phyloP scores from a whole-genome alignment of 179 eudicot genomes.

The Monotropa hypopitys region DNA sequence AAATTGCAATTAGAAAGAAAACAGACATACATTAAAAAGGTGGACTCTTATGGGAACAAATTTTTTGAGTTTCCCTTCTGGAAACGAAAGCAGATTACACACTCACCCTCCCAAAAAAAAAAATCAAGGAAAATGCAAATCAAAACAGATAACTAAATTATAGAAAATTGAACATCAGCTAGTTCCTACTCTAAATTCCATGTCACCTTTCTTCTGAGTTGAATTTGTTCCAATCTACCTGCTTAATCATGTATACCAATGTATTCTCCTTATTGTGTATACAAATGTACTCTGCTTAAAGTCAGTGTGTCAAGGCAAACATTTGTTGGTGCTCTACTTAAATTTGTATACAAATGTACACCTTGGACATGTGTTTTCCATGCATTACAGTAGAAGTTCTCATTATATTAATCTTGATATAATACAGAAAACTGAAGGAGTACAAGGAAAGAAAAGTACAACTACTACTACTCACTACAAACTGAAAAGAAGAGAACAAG shows the following conservation, averaged over 20 bases:
- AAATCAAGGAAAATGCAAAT: background rate
- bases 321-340: background rate
- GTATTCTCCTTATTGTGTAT: too few relatives aligned
- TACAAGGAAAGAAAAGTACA: too few relatives aligned
- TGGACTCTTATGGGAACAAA: too few relatives aligned
- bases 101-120: background rate
- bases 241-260: background rate
- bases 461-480: too few relatives aligned
- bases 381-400: too few relatives aligned
- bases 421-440: too few relatives aligned
- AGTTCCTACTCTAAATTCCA: background rate
- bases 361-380: background rate
- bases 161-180: background rate
- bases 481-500: too few relatives aligned
- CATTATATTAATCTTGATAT: too few relatives aligned
- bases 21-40: background rate
- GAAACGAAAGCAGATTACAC: background rate
- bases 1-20: background rate
- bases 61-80: background rate
- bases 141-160: background rate
- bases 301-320: background rate
- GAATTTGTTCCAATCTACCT: slow-evolving; percentile 57
- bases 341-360: background rate
- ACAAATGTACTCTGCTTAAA: too few relatives aligned
- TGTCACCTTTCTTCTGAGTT: slow-evolving; percentile 39